Conservation (phyloP, 1,139 yeast species). For the Candida mesenterica region DNA sequence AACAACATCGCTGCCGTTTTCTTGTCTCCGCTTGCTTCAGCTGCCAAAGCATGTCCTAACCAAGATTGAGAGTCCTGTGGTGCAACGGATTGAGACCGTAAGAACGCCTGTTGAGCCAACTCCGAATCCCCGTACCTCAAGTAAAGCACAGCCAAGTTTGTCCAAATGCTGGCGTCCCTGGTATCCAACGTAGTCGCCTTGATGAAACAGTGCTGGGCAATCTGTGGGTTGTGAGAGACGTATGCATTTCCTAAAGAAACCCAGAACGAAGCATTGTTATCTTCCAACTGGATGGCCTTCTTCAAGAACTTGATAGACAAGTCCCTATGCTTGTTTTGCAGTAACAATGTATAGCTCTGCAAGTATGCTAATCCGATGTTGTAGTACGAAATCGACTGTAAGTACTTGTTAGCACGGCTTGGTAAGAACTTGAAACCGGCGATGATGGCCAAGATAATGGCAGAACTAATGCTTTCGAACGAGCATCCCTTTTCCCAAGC, state of each 20-base stretch:
- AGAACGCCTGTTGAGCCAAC: constrained; percentile 71
- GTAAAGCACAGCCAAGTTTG: constrained; percentile 77
- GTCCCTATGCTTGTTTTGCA: constrained; percentile 30
- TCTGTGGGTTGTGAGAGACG: constrained; percentile 58
- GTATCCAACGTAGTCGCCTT: constrained; percentile 73
- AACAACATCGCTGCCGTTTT: constrained; percentile 55
- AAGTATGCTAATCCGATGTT: constrained; percentile 71
- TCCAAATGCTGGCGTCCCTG: constrained; percentile 72
- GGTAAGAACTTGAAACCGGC: constrained; percentile 28
- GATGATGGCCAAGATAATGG: constrained; percentile 29
- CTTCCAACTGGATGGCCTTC: constrained; percentile 68
- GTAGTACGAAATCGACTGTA: constrained; percentile 60
- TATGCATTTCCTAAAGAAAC: constrained; percentile 73
- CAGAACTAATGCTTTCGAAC: constrained; percentile 20
- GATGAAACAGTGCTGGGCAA: constrained; percentile 90
- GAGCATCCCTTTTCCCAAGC: constrained; percentile 14
- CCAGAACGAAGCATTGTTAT: constrained; percentile 75
- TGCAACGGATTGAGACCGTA: constrained; percentile 74
- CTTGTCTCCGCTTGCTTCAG: constrained; percentile 56
- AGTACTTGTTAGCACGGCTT: constrained; percentile 41
- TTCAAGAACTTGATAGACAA: constrained; percentile 58
- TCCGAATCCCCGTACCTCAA: constrained; percentile 65
- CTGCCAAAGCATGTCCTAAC: constrained; percentile 80
- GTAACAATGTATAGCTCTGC: constrained; percentile 42
- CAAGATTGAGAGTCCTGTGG: constrained; percentile 81